A percentile compares a stretch with the other conserved stretches of the same genome.
Conservation (phyloP, 805 yeast species). For the Isabelozyma gotoi region DNA sequence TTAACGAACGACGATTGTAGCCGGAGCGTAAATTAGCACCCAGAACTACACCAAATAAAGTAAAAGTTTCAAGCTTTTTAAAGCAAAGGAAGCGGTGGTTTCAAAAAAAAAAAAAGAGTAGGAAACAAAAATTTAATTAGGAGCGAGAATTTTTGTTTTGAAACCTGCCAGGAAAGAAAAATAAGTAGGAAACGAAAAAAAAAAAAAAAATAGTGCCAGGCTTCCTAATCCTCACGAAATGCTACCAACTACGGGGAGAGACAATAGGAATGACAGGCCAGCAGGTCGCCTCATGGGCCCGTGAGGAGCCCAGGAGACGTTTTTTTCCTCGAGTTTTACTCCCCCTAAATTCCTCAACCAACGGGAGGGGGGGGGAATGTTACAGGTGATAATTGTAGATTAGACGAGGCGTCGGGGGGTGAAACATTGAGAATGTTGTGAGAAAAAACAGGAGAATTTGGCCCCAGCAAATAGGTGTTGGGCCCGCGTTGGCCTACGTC, state of each 20-base stretch:
- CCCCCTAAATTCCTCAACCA: no score
- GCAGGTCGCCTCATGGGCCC: no score
- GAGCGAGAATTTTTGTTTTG: not conserved
- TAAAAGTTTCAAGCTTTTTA: not conserved
- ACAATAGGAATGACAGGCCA: no score
- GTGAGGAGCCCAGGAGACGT: no score
- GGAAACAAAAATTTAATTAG: not conserved
- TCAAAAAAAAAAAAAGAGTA: not conserved
- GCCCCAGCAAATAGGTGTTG: no score
- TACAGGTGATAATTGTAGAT: not conserved
- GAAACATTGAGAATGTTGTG: not conserved
- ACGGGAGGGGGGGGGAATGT: no score
- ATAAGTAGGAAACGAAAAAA: constrained; percentile 1
- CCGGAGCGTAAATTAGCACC: not conserved
- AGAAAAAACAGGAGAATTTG: not conserved
- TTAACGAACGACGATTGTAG: not conserved
- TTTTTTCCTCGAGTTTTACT: no score
- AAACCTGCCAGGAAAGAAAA: not conserved
- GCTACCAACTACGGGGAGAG: no score
- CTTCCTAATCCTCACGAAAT: not conserved
- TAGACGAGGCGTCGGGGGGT: not conserved
- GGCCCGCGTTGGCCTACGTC: not conserved
- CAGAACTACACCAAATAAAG: not conserved
- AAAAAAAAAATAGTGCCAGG: not conserved
- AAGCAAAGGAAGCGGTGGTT: not conserved